Conservation (phyloP, 2,329 filamentous ascomycete genomes). For the Cryoendolithus antarcticus region DNA sequence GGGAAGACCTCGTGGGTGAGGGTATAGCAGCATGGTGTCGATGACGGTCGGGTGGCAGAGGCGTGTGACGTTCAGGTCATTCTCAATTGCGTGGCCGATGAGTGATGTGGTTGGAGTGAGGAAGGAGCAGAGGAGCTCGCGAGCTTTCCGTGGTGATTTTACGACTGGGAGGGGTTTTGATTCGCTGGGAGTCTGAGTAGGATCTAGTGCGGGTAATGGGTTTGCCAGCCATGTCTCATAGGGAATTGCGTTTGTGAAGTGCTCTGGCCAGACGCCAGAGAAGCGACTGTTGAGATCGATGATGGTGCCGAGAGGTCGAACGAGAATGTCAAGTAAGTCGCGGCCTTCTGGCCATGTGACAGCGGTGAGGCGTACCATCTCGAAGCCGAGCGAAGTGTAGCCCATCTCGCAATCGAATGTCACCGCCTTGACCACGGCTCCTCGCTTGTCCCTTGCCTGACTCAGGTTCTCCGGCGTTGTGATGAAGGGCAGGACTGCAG, state of each 20-base stretch:
- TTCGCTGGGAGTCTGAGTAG: background rate
- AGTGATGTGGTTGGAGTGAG: conserved; percentile 68
- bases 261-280: conserved; percentile 71
- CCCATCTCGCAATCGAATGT: conserved; percentile 97
- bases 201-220: background rate
- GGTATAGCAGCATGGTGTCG: conserved; percentile 76
- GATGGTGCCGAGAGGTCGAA: conserved; percentile 70
- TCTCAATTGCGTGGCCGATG: conserved; percentile 88
- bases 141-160: conserved; percentile 59
- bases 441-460: conserved; percentile 28
- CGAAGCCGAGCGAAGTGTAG: conserved; percentile 77
- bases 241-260: conserved; percentile 56
- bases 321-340: conserved; percentile 69
- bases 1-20: conserved; percentile 65
- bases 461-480: conserved; percentile 57
- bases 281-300: conserved; percentile 86
- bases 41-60: conserved; percentile 75
- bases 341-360: conserved; percentile 73
- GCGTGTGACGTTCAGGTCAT: conserved; percentile 77
- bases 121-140: conserved; percentile 62
- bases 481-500: conserved; percentile 65
- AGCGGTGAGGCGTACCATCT: conserved; percentile 80
- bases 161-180: conserved; percentile 54
- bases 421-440: conserved; percentile 43
- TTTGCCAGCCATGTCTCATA: conserved; percentile 27